Evolutionary conservation across 805 yeast genomes (phyloP).

Genomic region (Zygoascus bituminiphila): DNA sequence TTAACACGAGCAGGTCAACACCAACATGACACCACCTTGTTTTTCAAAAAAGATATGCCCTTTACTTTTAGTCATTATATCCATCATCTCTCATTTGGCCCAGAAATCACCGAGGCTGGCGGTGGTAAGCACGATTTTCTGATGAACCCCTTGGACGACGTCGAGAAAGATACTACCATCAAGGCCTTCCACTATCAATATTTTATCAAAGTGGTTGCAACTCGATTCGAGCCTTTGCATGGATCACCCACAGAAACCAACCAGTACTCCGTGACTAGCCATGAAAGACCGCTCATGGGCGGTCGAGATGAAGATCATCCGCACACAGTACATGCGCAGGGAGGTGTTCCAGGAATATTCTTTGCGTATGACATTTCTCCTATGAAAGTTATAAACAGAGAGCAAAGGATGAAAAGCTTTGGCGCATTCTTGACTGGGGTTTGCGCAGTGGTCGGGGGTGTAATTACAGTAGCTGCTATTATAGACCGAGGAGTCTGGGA

Average conservation of each 20-base stretch:
- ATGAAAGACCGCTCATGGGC: slow-evolving; percentile 76
- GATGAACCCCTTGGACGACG: slow-evolving; percentile 63
- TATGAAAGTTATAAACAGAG: slow-evolving; percentile 78
- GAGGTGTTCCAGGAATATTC: slow-evolving; percentile 88
- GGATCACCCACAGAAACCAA: slow-evolving; percentile 60
- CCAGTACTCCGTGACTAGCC: slow-evolving; percentile 82
- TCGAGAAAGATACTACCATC: slow-evolving; percentile 32
- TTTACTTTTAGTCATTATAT: slow-evolving; percentile 72
- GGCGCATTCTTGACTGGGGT: slow-evolving; percentile 75
- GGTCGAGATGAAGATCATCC: slow-evolving; percentile 91
- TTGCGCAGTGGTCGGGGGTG: slow-evolving; percentile 87
- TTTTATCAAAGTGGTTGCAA: slow-evolving; percentile 82
- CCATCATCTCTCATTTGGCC: slow-evolving; percentile 79
- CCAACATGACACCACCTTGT: slow-evolving; percentile 77
- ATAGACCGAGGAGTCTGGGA: slow-evolving; percentile 83
- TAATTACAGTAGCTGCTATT: slow-evolving; percentile 83
- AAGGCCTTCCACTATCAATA: slow-evolving; percentile 66
- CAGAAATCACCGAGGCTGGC: slow-evolving; percentile 31
- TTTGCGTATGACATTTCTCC: slow-evolving; percentile 90
- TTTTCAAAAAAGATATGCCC: slow-evolving; percentile 42
- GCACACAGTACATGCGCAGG: slow-evolving; percentile 58
- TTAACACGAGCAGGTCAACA: slow-evolving; percentile 48
- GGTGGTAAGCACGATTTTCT: slow-evolving; percentile 31
- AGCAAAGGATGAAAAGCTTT: slow-evolving; percentile 63
- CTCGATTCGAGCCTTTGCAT: slow-evolving; percentile 66